phyloP scores from a whole-genome alignment of 495 filamentous ascomycete genomes.

The Aspergillus biplanus region DNA sequence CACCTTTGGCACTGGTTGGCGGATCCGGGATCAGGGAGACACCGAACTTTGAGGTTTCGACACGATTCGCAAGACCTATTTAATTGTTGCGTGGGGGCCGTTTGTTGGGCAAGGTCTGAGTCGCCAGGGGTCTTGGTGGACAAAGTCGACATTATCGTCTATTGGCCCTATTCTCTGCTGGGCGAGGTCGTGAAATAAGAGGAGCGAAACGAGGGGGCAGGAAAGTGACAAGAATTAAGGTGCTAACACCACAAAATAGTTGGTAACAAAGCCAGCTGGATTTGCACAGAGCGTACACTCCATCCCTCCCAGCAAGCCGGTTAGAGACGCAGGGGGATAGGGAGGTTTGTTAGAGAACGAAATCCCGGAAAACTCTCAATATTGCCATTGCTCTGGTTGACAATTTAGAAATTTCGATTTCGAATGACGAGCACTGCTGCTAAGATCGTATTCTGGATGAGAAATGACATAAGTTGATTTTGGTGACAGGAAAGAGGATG shows the following conservation, averaged over 20 bases:
- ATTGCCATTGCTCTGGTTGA: constrained; percentile 1
- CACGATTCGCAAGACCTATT: constrained; percentile 86
- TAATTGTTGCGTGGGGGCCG: constrained; percentile 35
- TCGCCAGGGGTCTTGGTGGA: constrained; percentile 40
- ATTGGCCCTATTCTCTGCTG: not conserved
- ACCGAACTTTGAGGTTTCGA: constrained; percentile 81
- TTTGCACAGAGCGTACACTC: not conserved
- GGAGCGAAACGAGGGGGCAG: not conserved
- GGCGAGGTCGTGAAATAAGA: not conserved
- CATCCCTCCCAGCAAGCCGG: not conserved
- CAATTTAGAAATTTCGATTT: not conserved
- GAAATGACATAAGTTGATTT: not conserved
- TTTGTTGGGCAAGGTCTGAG: constrained; percentile 22
- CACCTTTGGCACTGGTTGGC: constrained; percentile 74
- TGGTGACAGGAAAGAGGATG: not conserved
- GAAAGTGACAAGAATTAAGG: not conserved
- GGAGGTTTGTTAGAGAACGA: not conserved
- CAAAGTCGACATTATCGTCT: constrained; percentile 33
- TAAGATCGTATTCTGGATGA: not conserved
- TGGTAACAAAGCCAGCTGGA: not conserved
- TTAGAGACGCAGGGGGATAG: constrained; percentile 3
- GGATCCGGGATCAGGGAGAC: constrained; percentile 68
- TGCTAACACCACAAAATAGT: not conserved
- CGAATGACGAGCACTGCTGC: not conserved
- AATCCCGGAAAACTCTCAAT: not conserved